Conservation (phyloP, 1,284 basidiomycete genomes). For the Cutaneotrichosporon cyanovorans region DNA sequence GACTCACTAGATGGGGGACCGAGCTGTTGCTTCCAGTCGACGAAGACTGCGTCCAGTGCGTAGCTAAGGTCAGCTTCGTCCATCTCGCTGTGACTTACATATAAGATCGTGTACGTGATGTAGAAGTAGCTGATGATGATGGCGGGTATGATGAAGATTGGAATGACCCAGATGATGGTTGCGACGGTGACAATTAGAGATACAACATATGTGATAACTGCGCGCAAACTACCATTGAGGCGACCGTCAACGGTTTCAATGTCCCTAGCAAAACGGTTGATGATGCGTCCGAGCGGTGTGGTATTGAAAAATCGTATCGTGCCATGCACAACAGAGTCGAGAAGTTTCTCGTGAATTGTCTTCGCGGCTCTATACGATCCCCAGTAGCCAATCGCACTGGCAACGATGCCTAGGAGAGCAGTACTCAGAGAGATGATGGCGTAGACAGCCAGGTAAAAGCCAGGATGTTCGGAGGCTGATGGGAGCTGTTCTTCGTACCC, state of each 20-base stretch:
- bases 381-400: conserved; percentile 36
- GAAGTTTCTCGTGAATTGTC: conserved; percentile 37
- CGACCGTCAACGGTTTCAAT: conserved; percentile 69
- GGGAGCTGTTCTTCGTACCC: conserved; percentile 10
- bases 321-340: conserved; percentile 31
- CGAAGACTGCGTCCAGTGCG: conserved; percentile 66
- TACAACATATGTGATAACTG: conserved; percentile 65
- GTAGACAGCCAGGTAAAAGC: conserved; percentile 47
- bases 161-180: conserved; percentile 58
- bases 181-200: conserved; percentile 60
- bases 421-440: conserved; percentile 29
- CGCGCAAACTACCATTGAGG: conserved; percentile 61
- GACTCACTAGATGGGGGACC: conserved; percentile 43
- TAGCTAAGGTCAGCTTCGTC: conserved; percentile 9
- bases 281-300: conserved; percentile 53
- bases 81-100: conserved; percentile 31
- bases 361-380: conserved; percentile 52
- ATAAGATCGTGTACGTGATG: conserved; percentile 60
- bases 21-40: conserved; percentile 56
- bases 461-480: conserved; percentile 41
- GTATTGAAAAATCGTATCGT: conserved; percentile 44
- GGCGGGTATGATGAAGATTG: conserved; percentile 65
- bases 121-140: conserved; percentile 56
- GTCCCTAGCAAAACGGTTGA: conserved; percentile 73
- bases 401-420: conserved; percentile 33